Conservation (phyloP, 257 asterid genomes). For the Capsicum rhomboideum region DNA sequence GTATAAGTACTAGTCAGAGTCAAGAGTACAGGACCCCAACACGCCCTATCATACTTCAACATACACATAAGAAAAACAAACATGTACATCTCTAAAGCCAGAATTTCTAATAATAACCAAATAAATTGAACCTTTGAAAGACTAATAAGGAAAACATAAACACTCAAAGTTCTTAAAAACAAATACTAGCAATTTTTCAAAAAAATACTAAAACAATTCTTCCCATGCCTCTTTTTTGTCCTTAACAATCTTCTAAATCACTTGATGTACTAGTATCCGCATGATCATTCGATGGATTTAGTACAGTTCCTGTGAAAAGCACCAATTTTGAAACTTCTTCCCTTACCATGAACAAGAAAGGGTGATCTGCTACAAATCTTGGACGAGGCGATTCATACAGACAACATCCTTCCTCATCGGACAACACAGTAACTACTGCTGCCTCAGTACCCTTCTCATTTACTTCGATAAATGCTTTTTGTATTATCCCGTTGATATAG, state of each 20-base stretch:
- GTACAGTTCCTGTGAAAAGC: conserved; percentile 17
- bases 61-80: too few relatives aligned
- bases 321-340: conserved; percentile 21
- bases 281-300: neutral
- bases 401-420: neutral
- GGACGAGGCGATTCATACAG: neutral
- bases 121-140: too few relatives aligned
- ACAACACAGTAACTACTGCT: conserved; percentile 12
- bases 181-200: neutral
- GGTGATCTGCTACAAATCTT: conserved; percentile 26
- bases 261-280: neutral
- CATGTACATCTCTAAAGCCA: too few relatives aligned
- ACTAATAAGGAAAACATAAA: too few relatives aligned
- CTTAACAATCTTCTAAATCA: neutral
- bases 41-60: too few relatives aligned
- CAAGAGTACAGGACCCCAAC: too few relatives aligned
- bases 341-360: conserved; percentile 21
- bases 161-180: too few relatives aligned
- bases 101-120: too few relatives aligned
- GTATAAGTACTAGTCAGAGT: too few relatives aligned
- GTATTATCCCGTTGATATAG: conserved; percentile 20
- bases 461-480: conserved; percentile 25
- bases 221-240: too few relatives aligned
- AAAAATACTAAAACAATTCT: too few relatives aligned
- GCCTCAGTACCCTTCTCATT: conserved; percentile 35